Conservation (phyloP, 2,329 filamentous ascomycete genomes). For the Xylogone sp. region DNA sequence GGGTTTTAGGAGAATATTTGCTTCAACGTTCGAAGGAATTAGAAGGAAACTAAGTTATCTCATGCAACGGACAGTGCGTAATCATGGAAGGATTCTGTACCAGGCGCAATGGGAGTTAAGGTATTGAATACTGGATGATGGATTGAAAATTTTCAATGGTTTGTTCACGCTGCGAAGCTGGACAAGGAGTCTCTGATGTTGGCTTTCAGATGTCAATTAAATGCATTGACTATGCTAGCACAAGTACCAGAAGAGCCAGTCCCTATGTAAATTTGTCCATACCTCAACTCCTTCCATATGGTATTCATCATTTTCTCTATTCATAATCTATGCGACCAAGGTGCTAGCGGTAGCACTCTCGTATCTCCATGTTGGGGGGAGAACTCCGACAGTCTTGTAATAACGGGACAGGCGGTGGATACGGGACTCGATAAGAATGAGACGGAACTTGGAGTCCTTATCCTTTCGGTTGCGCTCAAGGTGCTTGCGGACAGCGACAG, state of each 20-base stretch:
- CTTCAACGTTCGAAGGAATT: slow-evolving; percentile 64
- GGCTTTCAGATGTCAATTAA: slow-evolving; percentile 25
- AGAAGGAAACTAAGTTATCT: slow-evolving; percentile 34
- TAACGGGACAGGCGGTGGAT: slow-evolving; percentile 99
- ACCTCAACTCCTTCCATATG: slow-evolving; percentile 26
- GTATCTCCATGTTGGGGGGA: slow-evolving; percentile 96
- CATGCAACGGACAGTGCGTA: neutral
- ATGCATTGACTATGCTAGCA: slow-evolving; percentile 22
- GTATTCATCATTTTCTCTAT: slow-evolving; percentile 9
- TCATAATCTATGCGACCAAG: slow-evolving; percentile 73
- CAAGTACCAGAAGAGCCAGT: slow-evolving; percentile 14
- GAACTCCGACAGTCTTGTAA: slow-evolving; percentile 93
- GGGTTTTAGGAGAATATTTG: slow-evolving; percentile 66
- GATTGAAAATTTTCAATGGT: neutral
- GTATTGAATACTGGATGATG: neutral
- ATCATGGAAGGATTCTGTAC: neutral
- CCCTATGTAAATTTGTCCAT: slow-evolving; percentile 23
- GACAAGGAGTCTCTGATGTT: slow-evolving; percentile 14
- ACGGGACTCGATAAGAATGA: slow-evolving; percentile 99
- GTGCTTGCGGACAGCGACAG: slow-evolving; percentile 99
- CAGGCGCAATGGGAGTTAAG: neutral
- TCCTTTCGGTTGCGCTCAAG: slow-evolving; percentile 99
- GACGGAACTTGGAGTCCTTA: slow-evolving; percentile 99
- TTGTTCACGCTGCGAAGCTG: neutral
- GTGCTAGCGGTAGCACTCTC: slow-evolving; percentile 96